A percentile compares a stretch with the other conserved stretches of the same genome.
These are phyloP conservation scores for Diaporthe nobilis DNA, from an alignment of 2,329 filamentous ascomycete species.

Conservation along the genomic window DNA sequence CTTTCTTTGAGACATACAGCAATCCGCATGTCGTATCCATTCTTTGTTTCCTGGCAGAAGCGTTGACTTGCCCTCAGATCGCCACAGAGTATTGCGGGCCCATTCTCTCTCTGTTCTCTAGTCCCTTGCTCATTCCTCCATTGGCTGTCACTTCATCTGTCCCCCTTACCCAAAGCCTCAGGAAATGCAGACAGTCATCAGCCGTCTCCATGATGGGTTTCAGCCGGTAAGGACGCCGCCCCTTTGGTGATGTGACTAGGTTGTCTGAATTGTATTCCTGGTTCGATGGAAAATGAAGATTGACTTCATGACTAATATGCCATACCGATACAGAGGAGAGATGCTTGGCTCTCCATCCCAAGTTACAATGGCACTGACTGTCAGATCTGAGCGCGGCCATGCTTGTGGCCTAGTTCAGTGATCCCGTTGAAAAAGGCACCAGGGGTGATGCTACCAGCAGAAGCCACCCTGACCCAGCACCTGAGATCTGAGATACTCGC, in stretches of 20 bases:
- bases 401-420: neutral
- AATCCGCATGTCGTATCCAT: too few relatives aligned
- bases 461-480: neutral
- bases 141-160: neutral
- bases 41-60: too few relatives aligned
- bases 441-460: neutral
- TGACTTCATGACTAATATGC: neutral
- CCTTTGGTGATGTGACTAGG: neutral
- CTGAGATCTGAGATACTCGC: neutral
- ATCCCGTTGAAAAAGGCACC: neutral
- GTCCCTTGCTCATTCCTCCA: too few relatives aligned
- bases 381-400: neutral
- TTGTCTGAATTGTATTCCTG: neutral
- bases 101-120: neutral
- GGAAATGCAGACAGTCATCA: neutral
- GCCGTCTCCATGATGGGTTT: neutral
- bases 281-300: neutral
- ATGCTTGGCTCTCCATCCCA: neutral
- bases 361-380: neutral
- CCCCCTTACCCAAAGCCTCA: neutral
- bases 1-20: too few relatives aligned
- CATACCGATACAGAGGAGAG: neutral
- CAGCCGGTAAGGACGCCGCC: neutral
- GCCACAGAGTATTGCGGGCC: neutral
- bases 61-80: neutral